These are phyloP conservation scores for Rhodotorula graminis DNA, from an alignment of 768 basidiomycete genomes.

Conservation along the genomic window DNA sequence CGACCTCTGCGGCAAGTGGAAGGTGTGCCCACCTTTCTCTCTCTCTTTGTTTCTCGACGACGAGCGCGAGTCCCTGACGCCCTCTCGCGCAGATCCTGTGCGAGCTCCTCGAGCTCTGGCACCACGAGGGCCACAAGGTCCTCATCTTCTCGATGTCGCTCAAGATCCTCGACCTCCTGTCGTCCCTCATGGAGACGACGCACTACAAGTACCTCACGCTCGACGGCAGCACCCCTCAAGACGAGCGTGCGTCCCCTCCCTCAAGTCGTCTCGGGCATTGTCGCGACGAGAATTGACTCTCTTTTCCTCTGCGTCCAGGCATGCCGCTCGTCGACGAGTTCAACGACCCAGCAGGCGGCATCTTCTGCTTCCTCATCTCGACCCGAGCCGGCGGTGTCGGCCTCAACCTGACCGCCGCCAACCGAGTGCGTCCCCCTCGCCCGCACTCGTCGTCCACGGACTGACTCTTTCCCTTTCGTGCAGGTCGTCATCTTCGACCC, in stretches of 20 bases:
- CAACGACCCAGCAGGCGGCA: slow-evolving; percentile 80
- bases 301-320: slow-evolving; percentile 51
- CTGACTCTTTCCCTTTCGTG: neutral
- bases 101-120: slow-evolving; percentile 63
- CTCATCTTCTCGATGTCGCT: slow-evolving; percentile 76
- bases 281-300: too few relatives aligned
- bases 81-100: slow-evolving; percentile 63
- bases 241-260: slow-evolving; percentile 55
- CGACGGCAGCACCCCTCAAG: slow-evolving; percentile 68
- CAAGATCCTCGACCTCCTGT: slow-evolving; percentile 33
- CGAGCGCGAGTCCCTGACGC: too few relatives aligned
- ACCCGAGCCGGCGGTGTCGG: slow-evolving; percentile 93
- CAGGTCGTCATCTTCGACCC: slow-evolving; percentile 49
- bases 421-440: slow-evolving; percentile 74
- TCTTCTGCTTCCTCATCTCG: slow-evolving; percentile 90
- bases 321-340: slow-evolving; percentile 87
- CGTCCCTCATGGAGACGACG: slow-evolving; percentile 29
- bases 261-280: too few relatives aligned
- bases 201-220: slow-evolving; percentile 49
- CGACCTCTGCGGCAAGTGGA: slow-evolving; percentile 75
- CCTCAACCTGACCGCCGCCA: slow-evolving; percentile 86
- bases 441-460: neutral
- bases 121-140: slow-evolving; percentile 69
- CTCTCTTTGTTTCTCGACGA: neutral
- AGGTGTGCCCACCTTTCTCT: slow-evolving; percentile 50